A percentile compares a stretch with the other conserved stretches of the same genome.
Conservation (phyloP, 768 basidiomycete species). For the Hydnomerulius pinastri region DNA sequence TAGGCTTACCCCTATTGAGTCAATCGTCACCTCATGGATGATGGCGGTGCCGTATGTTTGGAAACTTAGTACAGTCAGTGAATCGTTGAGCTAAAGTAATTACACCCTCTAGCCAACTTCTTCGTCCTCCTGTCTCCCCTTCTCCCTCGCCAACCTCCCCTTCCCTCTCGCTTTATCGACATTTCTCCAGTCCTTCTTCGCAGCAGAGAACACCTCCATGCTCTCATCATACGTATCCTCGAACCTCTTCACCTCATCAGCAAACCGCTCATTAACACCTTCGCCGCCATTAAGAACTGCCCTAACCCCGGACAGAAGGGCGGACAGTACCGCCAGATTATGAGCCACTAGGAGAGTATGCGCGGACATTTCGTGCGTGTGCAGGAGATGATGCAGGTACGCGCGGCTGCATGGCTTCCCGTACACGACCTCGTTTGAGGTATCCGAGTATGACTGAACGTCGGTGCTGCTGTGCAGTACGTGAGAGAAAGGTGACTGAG, state of each 20-base stretch:
- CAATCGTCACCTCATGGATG: no score
- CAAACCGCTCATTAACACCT: constrained; percentile 27
- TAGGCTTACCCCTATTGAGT: neutral
- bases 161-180: constrained; percentile 76
- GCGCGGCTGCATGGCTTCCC: constrained; percentile 48
- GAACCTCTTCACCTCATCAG: constrained; percentile 53
- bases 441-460: constrained; percentile 19
- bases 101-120: neutral
- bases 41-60: no score
- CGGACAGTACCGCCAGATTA: constrained; percentile 67
- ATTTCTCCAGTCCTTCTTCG: constrained; percentile 56
- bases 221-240: constrained; percentile 50
- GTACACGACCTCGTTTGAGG: constrained; percentile 4
- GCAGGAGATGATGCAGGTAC: constrained; percentile 82
- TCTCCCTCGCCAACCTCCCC: constrained; percentile 71
- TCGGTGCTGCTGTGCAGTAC: constrained; percentile 52
- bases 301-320: constrained; percentile 65
- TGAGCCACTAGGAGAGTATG: constrained; percentile 76
- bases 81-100: no score
- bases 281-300: constrained; percentile 19
- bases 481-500: constrained; percentile 33
- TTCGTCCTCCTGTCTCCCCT: constrained; percentile 34
- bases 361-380: constrained; percentile 90
- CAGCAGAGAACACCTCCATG: constrained; percentile 49
- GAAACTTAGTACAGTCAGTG: no score